phyloP scores from a whole-genome alignment of 306 rosid species.

The Rosa rugosa region DNA sequence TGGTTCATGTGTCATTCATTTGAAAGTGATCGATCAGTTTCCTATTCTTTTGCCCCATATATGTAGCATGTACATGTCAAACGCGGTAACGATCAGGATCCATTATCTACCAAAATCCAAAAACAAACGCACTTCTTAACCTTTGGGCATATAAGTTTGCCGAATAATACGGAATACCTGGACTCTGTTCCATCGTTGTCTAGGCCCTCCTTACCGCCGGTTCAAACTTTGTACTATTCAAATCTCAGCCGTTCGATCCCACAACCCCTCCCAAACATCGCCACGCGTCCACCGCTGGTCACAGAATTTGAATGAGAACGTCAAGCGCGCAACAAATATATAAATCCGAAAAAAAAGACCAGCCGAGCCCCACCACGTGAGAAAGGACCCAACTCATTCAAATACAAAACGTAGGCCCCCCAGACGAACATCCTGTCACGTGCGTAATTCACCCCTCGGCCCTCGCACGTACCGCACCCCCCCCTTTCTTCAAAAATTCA shows the following conservation, averaged over 20 bases:
- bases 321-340: constrained; percentile 71
- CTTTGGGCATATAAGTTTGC: background rate
- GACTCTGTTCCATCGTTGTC: background rate
- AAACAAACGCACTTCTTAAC: too few species aligned
- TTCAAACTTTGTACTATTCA: background rate
- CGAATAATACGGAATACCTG: background rate
- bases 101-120: too few species aligned
- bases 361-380: constrained; percentile 69
- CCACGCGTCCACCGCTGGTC: constrained; percentile 39
- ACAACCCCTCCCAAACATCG: background rate
- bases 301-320: constrained; percentile 59
- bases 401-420: constrained; percentile 29
- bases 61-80: too few species aligned
- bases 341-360: constrained; percentile 11
- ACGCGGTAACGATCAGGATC: too few species aligned
- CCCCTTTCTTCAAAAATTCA: too few species aligned
- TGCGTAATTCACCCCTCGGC: too few species aligned
- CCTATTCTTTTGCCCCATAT: too few species aligned
- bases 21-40: too few species aligned
- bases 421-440: background rate
- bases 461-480: too few species aligned
- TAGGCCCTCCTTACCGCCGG: background rate
- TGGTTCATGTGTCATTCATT: too few species aligned
- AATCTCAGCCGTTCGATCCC: constrained; percentile 30
- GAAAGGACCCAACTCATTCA: constrained; percentile 27